Conservation (phyloP, 2,329 filamentous ascomycete species). For the Gaeumannomyces tritici region DNA sequence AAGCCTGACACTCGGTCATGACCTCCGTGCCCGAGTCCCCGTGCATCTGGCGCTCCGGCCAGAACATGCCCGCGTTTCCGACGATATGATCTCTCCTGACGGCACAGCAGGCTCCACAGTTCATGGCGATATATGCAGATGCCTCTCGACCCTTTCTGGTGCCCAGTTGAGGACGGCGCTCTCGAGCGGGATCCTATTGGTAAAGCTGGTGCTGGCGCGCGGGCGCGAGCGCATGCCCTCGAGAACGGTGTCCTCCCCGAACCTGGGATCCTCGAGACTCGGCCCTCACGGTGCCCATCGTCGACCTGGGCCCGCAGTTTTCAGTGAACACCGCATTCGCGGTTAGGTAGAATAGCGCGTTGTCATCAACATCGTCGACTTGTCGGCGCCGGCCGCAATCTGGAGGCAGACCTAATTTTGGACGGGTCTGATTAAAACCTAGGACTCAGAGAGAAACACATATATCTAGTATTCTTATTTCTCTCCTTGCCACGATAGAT, state of each 20-base stretch:
- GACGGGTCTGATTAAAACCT: slow-evolving; percentile 16
- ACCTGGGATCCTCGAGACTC: slow-evolving; percentile 41
- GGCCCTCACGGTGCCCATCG: slow-evolving; percentile 19
- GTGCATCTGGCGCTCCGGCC: slow-evolving; percentile 6
- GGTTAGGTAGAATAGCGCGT: neutral
- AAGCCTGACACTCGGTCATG: slow-evolving; percentile 19
- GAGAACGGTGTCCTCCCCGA: slow-evolving; percentile 69
- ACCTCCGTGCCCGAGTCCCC: neutral
- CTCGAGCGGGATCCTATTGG: slow-evolving; percentile 33
- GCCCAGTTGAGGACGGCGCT: slow-evolving; percentile 36
- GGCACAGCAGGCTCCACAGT: slow-evolving; percentile 22
- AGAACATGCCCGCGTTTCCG: slow-evolving; percentile 5
- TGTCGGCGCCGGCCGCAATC: slow-evolving; percentile 1
- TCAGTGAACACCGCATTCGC: neutral
- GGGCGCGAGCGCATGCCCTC: slow-evolving; percentile 69
- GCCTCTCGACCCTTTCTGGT: slow-evolving; percentile 27
- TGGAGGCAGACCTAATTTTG: slow-evolving; percentile 15
- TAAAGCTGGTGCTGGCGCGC: neutral
- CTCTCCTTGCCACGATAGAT: no score
- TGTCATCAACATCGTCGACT: neutral
- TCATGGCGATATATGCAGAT: slow-evolving; percentile 24
- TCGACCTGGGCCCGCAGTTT: neutral
- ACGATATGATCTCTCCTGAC: slow-evolving; percentile 4
- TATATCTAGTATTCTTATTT: no score
- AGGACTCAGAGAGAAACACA: no score